phyloP scores from a whole-genome alignment of 768 basidiomycete genomes.

The Dioszegia crocea region DNA sequence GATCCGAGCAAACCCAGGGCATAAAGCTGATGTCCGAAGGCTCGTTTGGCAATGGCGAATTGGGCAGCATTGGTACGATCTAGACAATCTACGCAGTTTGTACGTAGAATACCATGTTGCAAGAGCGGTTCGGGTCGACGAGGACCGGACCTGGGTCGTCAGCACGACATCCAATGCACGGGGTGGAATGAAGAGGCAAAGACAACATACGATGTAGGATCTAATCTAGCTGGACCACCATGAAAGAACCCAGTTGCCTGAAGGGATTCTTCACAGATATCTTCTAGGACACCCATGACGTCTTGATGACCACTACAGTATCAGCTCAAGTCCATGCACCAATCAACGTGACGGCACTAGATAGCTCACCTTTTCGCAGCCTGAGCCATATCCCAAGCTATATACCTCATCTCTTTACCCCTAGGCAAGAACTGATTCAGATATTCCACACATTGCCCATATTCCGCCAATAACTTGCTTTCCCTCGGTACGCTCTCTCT shows the following conservation, averaged over 20 bases:
- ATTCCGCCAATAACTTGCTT: slow-evolving; percentile 82
- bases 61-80: slow-evolving; percentile 96
- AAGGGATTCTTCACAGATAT: slow-evolving; percentile 88
- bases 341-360: too few relatives aligned
- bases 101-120: slow-evolving; percentile 87
- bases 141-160: slow-evolving; percentile 3
- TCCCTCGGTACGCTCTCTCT: slow-evolving; percentile 58
- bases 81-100: slow-evolving; percentile 94
- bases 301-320: slow-evolving; percentile 78
- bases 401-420: slow-evolving; percentile 80
- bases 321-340: background rate
- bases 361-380: slow-evolving; percentile 90
- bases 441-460: slow-evolving; percentile 84
- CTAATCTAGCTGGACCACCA: slow-evolving; percentile 64
- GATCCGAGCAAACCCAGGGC: slow-evolving; percentile 82
- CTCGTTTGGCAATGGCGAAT: slow-evolving; percentile 93
- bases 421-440: slow-evolving; percentile 91
- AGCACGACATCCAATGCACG: too few relatives aligned
- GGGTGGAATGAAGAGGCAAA: background rate
- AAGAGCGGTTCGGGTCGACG: slow-evolving; percentile 55
- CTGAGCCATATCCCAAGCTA: slow-evolving; percentile 93
- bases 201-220: background rate
- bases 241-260: slow-evolving; percentile 93
- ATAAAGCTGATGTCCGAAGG: slow-evolving; percentile 89
- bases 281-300: slow-evolving; percentile 90